Evolutionary conservation across 352 stramenopile species (phyloP).

Genomic region (Phytophthora chlamydospora): DNA sequence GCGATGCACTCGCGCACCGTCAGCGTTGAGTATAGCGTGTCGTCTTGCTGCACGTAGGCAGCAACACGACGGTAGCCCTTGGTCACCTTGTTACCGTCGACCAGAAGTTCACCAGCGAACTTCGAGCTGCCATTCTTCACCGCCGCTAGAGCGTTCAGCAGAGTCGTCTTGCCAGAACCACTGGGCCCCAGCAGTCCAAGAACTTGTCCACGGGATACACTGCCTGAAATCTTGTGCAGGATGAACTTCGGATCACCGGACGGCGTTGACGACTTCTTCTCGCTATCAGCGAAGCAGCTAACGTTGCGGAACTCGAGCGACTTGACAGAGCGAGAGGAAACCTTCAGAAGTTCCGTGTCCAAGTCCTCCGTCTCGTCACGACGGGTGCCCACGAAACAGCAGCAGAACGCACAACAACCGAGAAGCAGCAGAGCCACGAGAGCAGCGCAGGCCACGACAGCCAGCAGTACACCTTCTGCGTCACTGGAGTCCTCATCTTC

Average conservation of each 20-base stretch:
- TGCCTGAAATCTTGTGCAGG: conserved; percentile 60
- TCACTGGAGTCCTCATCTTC: conserved; percentile 7
- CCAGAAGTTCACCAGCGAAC: conserved; percentile 52
- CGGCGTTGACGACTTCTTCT: conserved; percentile 4
- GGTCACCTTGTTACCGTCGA: conserved; percentile 59
- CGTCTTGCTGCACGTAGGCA: conserved; percentile 87
- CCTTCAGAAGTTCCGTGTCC: conserved; percentile 46
- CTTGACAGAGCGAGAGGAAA: conserved; percentile 45
- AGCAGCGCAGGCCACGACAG: conserved; percentile 22
- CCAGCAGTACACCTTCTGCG: conserved; percentile 9
- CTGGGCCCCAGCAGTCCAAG: conserved; percentile 70
- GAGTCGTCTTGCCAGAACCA: conserved; percentile 77
- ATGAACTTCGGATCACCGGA: conserved; percentile 39
- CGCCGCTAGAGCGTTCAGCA: conserved; percentile 70
- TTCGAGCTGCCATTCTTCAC: conserved; percentile 63
- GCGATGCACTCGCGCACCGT: conserved; percentile 80
- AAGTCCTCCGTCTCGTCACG: conserved; percentile 8
- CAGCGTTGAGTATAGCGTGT: conserved; percentile 73
- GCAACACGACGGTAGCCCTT: conserved; percentile 68
- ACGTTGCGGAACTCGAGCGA: conserved; percentile 59
- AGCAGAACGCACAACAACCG: conserved; percentile 25
- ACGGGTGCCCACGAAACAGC: conserved; percentile 8
- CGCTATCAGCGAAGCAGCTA: conserved; percentile 40
- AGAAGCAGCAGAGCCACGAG: conserved; percentile 19
- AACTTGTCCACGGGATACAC: conserved; percentile 55